Evolutionary conservation across 1,139 yeast species (phyloP), one percentile per base, ranked within the genome.

Genomic region (Pichia kudriavzevii): DNA sequence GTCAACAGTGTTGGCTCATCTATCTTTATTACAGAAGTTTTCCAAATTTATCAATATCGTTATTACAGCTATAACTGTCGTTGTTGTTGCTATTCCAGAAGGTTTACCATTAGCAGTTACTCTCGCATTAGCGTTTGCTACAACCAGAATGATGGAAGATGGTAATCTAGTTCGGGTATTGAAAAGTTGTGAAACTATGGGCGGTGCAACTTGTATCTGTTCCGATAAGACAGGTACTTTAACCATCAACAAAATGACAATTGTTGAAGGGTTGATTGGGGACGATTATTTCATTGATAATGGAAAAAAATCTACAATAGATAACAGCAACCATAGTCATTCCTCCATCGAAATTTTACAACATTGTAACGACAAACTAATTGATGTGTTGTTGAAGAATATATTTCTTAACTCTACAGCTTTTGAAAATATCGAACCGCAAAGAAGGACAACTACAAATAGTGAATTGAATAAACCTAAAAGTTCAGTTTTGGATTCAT

Each of bases 1-100:
- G 5, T 67, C 67, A 18, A 22, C 31, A 3, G 74, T 75, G 9
- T 66, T 65, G 41, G 56, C 69, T 40, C 53, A 59, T 32, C 40
- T 68, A 10, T 59, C 73, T 0, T 62, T 85, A 4, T 72, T 95
- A 7, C 75, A 79, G 52, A 88, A 87, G 63, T 96, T 95, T 47
- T 77, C 83, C 42, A 71, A 70, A 47, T 87, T 88, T 52, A 67
- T 91, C 63, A 80, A 83, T 52, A 83, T 91, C 41, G 67, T 93
- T 46, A 93, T 91, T 52, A 84, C 94, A 23, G 80, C 97, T 2
- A 81, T 91, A 42, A 87, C 98, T 1, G 75, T 91, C 49, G 77
- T 91, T 27, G 98, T 91, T 14, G 98, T 91, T 35, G 99, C 98
- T 1, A 95, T 91, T 13, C 99, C 99, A 3, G 99, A 93, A 63